Evolutionary conservation across 495 filamentous ascomycete species (phyloP), one percentile per base, ranked within the genome.

Genomic region (Opeltia flavorubescens): DNA sequence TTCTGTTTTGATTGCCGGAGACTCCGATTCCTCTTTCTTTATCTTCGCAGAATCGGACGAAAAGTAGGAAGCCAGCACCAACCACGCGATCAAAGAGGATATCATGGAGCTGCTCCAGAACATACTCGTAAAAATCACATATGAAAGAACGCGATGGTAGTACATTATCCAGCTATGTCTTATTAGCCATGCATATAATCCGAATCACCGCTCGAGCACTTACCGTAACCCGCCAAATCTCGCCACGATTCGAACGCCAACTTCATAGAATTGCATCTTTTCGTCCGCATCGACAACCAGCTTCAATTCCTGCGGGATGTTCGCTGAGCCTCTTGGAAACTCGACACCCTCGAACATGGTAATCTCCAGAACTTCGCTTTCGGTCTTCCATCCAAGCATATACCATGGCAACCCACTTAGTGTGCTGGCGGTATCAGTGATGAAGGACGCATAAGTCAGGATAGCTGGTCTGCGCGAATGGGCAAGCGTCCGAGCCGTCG

Each of bases 51-150:
- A 29, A 47, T 33, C 36, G 3, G 44, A 12, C 2, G 47, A 15
- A 46, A 67, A 61, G 30, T 66, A 56, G 3, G 63, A 50, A 43
- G 62, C 66, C 7, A 81, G 50, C 2, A 70, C 29, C 2, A 72
- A 46, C 81, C 81, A 91, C 0, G 65, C 73, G 1, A 81, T 1
- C 5, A 66, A 60, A 49, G 76, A 68, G 26, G 77, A 78, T 0
- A 72, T 36, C 63, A 94, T 69, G 52, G 84, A 84, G 1, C 74
- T 65, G 7, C 58, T 60, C 89, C 87, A 95, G 60, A 95, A 95
- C 23, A 74, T 36, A 3, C 57, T 63, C 3, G 76, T 83, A 45
- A 82, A 82, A 2, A 83, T 51, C 0, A 83, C 31, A 50, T 86
- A 86, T 9, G 77, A 76, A 1, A 78, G 59, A 25, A 89, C 49